Evolutionary conservation across 768 basidiomycete genomes (phyloP), one percentile per base, ranked within the genome.

Genomic region (Rhodotorula sphaerocarpa): DNA sequence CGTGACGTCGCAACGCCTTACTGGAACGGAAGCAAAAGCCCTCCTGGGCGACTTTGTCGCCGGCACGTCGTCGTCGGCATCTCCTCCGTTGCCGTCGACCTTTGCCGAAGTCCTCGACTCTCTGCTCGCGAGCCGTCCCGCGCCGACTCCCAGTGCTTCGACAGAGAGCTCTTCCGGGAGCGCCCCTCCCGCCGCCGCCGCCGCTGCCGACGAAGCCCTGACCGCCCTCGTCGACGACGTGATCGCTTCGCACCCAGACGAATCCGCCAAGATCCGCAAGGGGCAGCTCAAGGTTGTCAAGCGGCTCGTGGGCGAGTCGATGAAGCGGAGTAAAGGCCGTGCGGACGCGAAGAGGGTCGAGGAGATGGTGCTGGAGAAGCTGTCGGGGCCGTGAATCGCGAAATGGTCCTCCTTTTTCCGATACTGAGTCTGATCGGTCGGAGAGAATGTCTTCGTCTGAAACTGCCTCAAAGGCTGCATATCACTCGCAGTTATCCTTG

Each of bases 281-380:
- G 91, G 92, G 0, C 85, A 86, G 56, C 75, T 75, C n/a, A 86
- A 84, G 62, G 88, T 88, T 9, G 67, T 91, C 43, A 87, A 87
- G 77, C 84, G 85, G 64, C 79, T 96, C 47, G 79, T 92, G 2
- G 91, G 91, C 0, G 79, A 82, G 70, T 87, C 93, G 33, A 91
- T 96, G 88, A 85, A 84, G 74, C 74, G 81, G 53, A 87, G 84
- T 66, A 78, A 82, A 61, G 93, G 93, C 21, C 80, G 82, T 48
- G 88, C 85, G 20, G 84, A 93, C 75, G 87, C 90, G 1, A 78
- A 79, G 59, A 77, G 77, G 31, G 83, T 81, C 25, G 81, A 77
- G 70, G 75, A 73, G 36, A 10, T 39, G 36, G 10, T 39, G 36
- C 36, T 39, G 16, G 36, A 16, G 16, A 39, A 39, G 16, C 36